Conservation (phyloP, 1,284 basidiomycete species). For the Leccinum fuscescens region DNA sequence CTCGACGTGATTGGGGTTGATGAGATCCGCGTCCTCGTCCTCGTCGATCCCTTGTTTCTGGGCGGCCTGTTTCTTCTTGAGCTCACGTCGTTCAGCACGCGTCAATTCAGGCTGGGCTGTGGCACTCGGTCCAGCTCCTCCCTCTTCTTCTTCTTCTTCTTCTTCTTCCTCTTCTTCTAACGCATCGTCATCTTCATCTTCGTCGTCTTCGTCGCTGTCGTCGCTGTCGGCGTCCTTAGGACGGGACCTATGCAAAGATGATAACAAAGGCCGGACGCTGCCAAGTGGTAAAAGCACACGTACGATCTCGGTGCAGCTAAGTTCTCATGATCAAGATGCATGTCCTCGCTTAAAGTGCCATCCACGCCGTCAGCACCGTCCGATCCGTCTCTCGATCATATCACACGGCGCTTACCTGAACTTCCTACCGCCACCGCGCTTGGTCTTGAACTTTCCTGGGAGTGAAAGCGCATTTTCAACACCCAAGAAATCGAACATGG, state of each 20-base stretch:
- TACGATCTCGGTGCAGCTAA: conserved; percentile 55
- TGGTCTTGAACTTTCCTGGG: conserved; percentile 78
- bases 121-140: conserved; percentile 36
- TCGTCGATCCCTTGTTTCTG: conserved; percentile 43
- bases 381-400: conserved; percentile 3
- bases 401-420: conserved; percentile 54
- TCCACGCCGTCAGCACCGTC: conserved; percentile 26
- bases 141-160: conserved; percentile 34
- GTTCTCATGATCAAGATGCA: conserved; percentile 60
- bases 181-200: conserved; percentile 13
- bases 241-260: conserved; percentile 14
- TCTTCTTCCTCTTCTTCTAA: conserved; percentile 39
- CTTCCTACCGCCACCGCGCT: conserved; percentile 81
- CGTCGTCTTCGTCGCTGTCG: not conserved
- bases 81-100: conserved; percentile 64
- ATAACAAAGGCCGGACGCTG: not conserved
- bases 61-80: conserved; percentile 69
- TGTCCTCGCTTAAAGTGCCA: conserved; percentile 46
- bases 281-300: conserved; percentile 11
- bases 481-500: fast-evolving
- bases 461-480: not conserved
- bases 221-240: conserved; percentile 6
- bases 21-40: conserved; percentile 57
- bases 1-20: conserved; percentile 68
- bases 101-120: conserved; percentile 47